Evolutionary conservation across 768 basidiomycete genomes (phyloP).

Genomic region (Mycena sanguinolenta): DNA sequence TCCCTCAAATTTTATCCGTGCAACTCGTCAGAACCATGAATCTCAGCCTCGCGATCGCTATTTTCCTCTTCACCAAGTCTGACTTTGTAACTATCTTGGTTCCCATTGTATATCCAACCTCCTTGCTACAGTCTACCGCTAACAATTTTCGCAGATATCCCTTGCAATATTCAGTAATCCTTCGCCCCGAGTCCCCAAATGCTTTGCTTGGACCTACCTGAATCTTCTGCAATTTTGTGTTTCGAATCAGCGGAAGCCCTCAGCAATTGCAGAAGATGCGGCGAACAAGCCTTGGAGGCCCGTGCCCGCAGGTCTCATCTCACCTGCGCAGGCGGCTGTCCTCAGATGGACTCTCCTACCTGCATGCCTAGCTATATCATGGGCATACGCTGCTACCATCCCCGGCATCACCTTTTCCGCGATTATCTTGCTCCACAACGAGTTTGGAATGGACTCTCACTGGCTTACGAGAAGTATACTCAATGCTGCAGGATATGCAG

Average conservation of each 20-base stretch:
- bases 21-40: too few species aligned
- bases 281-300: slow-evolving; percentile 26
- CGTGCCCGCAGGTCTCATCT: not conserved
- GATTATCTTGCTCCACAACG: not conserved
- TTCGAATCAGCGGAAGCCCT: slow-evolving; percentile 11
- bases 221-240: slow-evolving; percentile 6
- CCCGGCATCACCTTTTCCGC: not conserved
- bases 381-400: not conserved
- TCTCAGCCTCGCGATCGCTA: too few species aligned
- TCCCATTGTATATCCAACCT: not conserved
- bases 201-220: not conserved
- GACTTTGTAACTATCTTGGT: not conserved
- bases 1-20: too few species aligned
- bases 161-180: too few species aligned
- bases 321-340: not conserved
- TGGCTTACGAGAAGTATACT: not conserved
- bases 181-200: not conserved
- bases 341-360: not conserved
- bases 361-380: not conserved
- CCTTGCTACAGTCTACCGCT: too few species aligned
- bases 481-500: not conserved
- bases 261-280: slow-evolving; percentile 18
- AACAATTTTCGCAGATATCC: slow-evolving; percentile 5
- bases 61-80: not conserved
- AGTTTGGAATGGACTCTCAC: not conserved